These are phyloP conservation scores for Ormosia emarginata DNA, from an alignment of 306 rosid genomes.

Conservation along the genomic window DNA sequence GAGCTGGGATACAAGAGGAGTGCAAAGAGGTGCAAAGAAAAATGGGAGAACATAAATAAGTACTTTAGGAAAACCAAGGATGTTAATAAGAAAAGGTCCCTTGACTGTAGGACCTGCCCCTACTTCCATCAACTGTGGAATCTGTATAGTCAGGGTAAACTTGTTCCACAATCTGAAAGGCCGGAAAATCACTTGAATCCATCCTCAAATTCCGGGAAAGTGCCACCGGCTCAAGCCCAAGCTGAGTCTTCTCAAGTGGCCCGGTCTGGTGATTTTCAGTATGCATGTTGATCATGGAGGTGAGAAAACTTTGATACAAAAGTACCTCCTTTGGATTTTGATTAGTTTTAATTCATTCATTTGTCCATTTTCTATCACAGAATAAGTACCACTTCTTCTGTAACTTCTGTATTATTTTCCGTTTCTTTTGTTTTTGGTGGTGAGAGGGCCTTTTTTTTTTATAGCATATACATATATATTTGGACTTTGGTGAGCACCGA, in stretches of 20 bases:
- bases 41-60: constrained; percentile 96
- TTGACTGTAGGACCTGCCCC: constrained; percentile 88
- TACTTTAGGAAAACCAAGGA: constrained; percentile 85
- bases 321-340: constrained; percentile 60
- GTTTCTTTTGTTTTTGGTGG: neutral
- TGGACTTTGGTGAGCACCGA: constrained; percentile 45
- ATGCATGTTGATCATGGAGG: constrained; percentile 44
- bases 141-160: constrained; percentile 61
- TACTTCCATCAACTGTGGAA: constrained; percentile 61
- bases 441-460: neutral
- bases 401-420: neutral
- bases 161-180: constrained; percentile 28
- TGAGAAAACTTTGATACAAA: constrained; percentile 39
- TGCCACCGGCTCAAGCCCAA: constrained; percentile 7
- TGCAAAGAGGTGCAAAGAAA: constrained; percentile 90
- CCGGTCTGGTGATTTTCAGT: constrained; percentile 25
- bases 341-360: constrained; percentile 43
- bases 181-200: constrained; percentile 18
- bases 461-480: constrained; percentile 1
- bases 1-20: constrained; percentile 74
- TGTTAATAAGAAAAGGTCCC: constrained; percentile 68
- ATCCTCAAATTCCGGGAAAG: neutral
- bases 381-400: constrained; percentile 19
- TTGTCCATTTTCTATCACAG: constrained; percentile 32
- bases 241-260: constrained; percentile 28